Percentiles rank a stretch among this genome's conserved stretches.
Evolutionary conservation across 2,329 filamentous ascomycete species (phyloP).

Genomic region (Trichoderma guizhouense): DNA sequence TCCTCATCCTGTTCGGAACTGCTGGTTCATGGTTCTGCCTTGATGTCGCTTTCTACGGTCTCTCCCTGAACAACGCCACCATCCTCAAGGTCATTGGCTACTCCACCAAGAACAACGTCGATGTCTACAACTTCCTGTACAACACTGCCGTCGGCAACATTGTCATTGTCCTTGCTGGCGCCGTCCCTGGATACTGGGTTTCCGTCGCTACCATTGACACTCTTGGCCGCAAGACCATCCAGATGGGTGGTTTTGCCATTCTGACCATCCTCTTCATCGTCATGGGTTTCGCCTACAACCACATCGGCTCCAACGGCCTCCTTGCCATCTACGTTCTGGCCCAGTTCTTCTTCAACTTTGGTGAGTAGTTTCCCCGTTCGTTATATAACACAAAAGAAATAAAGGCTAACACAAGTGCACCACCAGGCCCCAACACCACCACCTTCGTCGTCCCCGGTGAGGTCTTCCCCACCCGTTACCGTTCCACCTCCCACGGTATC

Average conservation of each 20-base stretch:
- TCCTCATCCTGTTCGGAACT: slow-evolving; percentile 70
- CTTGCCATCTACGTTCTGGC: slow-evolving; percentile 54
- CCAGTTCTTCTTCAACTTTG: slow-evolving; percentile 61
- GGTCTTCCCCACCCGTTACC: slow-evolving; percentile 55
- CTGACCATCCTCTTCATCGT: slow-evolving; percentile 59
- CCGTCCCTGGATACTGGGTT: slow-evolving; percentile 80
- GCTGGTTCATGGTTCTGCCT: slow-evolving; percentile 83
- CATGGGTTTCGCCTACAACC: slow-evolving; percentile 61
- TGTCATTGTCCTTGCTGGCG: slow-evolving; percentile 73
- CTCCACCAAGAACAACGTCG: slow-evolving; percentile 44
- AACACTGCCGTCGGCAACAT: slow-evolving; percentile 76
- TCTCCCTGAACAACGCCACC: slow-evolving; percentile 72
- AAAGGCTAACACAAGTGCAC: neutral
- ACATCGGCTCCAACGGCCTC: slow-evolving; percentile 50
- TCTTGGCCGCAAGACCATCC: slow-evolving; percentile 74
- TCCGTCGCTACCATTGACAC: slow-evolving; percentile 72
- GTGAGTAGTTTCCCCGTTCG: slow-evolving; percentile 21
- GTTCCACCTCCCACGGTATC: slow-evolving; percentile 56
- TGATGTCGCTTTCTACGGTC: slow-evolving; percentile 59
- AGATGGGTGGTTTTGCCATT: slow-evolving; percentile 60
- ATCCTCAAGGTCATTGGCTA: slow-evolving; percentile 72
- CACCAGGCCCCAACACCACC: slow-evolving; percentile 50
- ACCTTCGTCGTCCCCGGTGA: slow-evolving; percentile 57
- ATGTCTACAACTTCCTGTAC: slow-evolving; percentile 66
- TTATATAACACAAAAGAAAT: neutral